Base-by-base conservation (phyloP, 441 rosid genomes). In the Populus tomentosa region DNA sequence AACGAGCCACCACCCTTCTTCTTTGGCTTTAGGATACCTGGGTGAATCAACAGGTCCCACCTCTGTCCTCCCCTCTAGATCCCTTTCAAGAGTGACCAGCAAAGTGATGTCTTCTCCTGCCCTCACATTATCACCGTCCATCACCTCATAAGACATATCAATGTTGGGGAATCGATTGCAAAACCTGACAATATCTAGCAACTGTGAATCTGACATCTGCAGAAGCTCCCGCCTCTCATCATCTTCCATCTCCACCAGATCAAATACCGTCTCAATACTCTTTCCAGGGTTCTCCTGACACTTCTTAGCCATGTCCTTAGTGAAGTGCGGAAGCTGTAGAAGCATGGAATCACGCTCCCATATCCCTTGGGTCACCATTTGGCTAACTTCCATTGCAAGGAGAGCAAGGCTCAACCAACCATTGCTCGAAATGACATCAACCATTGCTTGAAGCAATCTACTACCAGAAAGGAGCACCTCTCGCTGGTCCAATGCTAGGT, bases 1-100 rank as follows among this genome's bases (percentile, higher is more conserved):
- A 20, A 94, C 97, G 7, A 94, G 95, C 98, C 99, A 94, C 98
- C 98, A 96, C 16, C 98, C 99, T 86, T 96, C 99, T 81, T 96
- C 98, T 82, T 94, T 94, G 69, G 92, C 85, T 85, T 89, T 92
- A 3, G 97, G 96, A 68, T 86, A 94, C 87, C 92, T 88, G 2
- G 85, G 82, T 69, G 94, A 87, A 77, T 94, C 92, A 14, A 94
- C 98, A 0, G 93, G 78, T 33, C 95, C 97, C 69, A 96, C 95
- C 85, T 92, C 98, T 21, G 93, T 81, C 85, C 89, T 87, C 75
- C 92, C 97, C 84, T 94, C 95, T 35, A 94, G 80, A 79, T 94
- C 98, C 81, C 97, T 77, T 80, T 92, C 98, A 1, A 94, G 91
- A 21, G 67, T 85, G 75, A 92, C 97, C 76, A 85, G 91, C 90